These are phyloP conservation scores for Cladophialophora psammophila DNA, from an alignment of 2,329 filamentous ascomycete species.

Conservation along the genomic window DNA sequence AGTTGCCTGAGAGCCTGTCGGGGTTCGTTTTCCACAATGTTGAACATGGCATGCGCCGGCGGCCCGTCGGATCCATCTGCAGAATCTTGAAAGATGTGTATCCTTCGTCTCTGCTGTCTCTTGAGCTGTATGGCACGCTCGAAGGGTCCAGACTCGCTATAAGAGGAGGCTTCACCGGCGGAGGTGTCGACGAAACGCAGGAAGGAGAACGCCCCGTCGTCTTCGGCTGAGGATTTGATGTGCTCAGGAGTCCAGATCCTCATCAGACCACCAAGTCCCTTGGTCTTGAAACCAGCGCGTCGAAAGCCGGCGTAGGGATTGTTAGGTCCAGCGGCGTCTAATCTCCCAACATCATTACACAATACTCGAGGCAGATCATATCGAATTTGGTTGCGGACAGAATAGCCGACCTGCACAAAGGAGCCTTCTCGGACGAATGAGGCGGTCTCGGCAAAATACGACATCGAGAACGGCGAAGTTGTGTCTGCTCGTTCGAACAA, in stretches of 20 bases:
- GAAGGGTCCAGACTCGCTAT: conserved; percentile 74
- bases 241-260: conserved; percentile 89
- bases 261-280: conserved; percentile 80
- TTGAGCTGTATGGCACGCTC: conserved; percentile 73
- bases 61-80: conserved; percentile 62
- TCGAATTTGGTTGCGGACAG: conserved; percentile 83
- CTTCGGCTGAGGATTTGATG: conserved; percentile 69
- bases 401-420: conserved; percentile 82
- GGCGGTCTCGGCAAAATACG: conserved; percentile 91
- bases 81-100: conserved; percentile 67
- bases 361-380: conserved; percentile 82
- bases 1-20: conserved; percentile 72
- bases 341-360: conserved; percentile 79
- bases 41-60: conserved; percentile 79
- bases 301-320: conserved; percentile 67
- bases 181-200: conserved; percentile 84
- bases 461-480: conserved; percentile 80
- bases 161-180: conserved; percentile 72
- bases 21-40: conserved; percentile 75
- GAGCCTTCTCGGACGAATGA: conserved; percentile 91
- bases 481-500: conserved; percentile 95
- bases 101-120: conserved; percentile 69
- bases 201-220: conserved; percentile 76
- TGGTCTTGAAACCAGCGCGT: conserved; percentile 73
- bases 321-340: conserved; percentile 74